Base-by-base conservation (phyloP, 257 asterid species). In the Linaria vulgaris region DNA sequence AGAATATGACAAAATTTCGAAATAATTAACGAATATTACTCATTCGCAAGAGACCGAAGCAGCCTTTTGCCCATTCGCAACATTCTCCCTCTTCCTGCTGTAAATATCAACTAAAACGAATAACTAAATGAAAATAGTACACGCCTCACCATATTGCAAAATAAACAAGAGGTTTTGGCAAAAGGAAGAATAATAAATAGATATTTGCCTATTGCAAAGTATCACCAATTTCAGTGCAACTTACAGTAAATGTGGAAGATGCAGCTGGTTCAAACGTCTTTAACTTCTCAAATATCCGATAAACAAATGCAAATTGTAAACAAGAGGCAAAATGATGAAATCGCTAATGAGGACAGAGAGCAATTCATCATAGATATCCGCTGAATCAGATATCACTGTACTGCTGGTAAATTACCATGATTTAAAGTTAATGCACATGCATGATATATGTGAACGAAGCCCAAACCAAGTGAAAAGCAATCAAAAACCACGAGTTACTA, bases 31-130 rank as follows among this genome's bases (percentile, higher is more conserved):
- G n/a, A n/a, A n/a, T n/a, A n/a, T n/a, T n/a, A n/a, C n/a, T n/a
- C n/a, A n/a, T n/a, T n/a, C n/a, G 85, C 80, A 61, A 94, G 90
- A 64, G 97, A 82, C 61, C 99, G 86, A 64, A 94, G 77, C 19
- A 90, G 74, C 68, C 96, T 76, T 87, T 87, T 92, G 16, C 99
- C 97, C 99, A 90, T 90, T 64, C 95, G 79, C 78, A 83, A 13
- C 94, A 81, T 94, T 76, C 90, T 72, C 63, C 96, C 96, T 83
- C 94, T 76, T 94, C 99, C 99, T 94, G 88, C 73, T 68, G 58
- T 24, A 71, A 78, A 69, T 23, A 45, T 22, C 65, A 72, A 30
- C 62, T 65, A n/a, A 57, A 41, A 46, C 66, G 7, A 30, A 14
- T 5, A 15, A 47, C 47, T 22, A 20, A 55, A 12, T 25, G 50